Base-by-base conservation (phyloP, 75 land plant genomes). In the Isoetes taiwanensis region DNA sequence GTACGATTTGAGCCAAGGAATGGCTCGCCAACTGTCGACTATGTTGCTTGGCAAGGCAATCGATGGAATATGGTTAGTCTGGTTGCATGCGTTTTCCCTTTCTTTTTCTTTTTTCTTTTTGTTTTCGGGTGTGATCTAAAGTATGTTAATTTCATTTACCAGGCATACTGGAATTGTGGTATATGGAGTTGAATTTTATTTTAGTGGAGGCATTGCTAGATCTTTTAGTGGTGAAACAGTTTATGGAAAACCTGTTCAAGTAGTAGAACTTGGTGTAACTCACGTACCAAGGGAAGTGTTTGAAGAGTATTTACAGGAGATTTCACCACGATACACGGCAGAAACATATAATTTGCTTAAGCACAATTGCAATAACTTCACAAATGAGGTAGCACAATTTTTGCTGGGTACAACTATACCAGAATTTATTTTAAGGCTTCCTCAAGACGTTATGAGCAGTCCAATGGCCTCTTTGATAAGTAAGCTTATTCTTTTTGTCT, bases 161-260 rank as follows among this genome's bases (percentile, higher is more conserved):
- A 90, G 97, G 97, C 97, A 90, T 42, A 90, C 97, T 10, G 91
- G 91, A 23, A 57, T 90, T 4, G 93, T 76, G 4, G 97, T 90
- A 0, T 90, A 82, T 70, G 97, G 93, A 4, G 77, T 72, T 35
- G 97, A 90, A 41, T 90, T 86, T 58, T 90, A 65, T 50, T 90
- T 85, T 72, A 82, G 87, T 6, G 93, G 83, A 12, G 97, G 97
- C 27, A 86, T 90, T 20, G 79, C 81, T 19, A 69, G 70, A 31
- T 34, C 32, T 33, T 71, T 74, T 6, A 77, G 39, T 39, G 86
- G 86, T 0, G 48, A 59, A 12, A 86, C 94, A 20, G 85, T 82
- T 14, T 90, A 90, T 72, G 97, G 97, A 17, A 78, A 39, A 0
- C 97, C 97, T 23, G 1, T 80, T 0, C 68, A 76, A 21, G 78